A percentile compares a stretch with the other conserved stretches of the same genome.
Evolutionary conservation across 331 rosid species (phyloP).

Genomic region (Rosa hybrid): DNA sequence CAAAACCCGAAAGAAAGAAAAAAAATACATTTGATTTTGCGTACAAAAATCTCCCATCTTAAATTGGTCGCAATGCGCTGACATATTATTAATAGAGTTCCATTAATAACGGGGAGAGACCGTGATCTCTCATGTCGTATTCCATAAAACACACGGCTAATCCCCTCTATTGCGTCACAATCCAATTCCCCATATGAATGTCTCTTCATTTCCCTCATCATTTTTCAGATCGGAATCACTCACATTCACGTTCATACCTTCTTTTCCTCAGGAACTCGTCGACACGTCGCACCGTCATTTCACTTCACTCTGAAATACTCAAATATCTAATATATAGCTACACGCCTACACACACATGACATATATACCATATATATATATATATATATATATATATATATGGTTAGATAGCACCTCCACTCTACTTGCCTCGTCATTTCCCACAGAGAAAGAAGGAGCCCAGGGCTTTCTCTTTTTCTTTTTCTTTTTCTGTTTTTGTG

Average conservation of each 20-base stretch:
- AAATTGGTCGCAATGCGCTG: neutral
- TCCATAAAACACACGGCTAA: neutral
- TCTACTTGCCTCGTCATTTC: neutral
- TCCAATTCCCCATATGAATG: neutral
- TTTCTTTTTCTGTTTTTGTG: neutral
- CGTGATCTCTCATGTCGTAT: neutral
- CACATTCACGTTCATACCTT: neutral
- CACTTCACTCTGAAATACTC: neutral
- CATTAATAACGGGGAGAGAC: neutral
- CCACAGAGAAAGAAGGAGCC: neutral
- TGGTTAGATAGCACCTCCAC: neutral
- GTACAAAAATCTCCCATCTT: neutral
- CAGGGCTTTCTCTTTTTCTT: neutral
- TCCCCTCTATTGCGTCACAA: neutral
- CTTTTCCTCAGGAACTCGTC: neutral
- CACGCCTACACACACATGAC: too few relatives aligned
- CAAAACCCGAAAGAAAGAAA: too few relatives aligned
- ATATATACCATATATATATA: neutral
- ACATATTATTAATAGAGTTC: neutral
- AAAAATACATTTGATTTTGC: neutral
- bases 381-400: neutral
- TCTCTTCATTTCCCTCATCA: neutral
- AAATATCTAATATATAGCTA: neutral
- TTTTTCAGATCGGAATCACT: neutral
- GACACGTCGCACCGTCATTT: conserved; percentile 12